Conservation (phyloP, 78 protist genomes). For the Capsaspora owczarzaki region DNA sequence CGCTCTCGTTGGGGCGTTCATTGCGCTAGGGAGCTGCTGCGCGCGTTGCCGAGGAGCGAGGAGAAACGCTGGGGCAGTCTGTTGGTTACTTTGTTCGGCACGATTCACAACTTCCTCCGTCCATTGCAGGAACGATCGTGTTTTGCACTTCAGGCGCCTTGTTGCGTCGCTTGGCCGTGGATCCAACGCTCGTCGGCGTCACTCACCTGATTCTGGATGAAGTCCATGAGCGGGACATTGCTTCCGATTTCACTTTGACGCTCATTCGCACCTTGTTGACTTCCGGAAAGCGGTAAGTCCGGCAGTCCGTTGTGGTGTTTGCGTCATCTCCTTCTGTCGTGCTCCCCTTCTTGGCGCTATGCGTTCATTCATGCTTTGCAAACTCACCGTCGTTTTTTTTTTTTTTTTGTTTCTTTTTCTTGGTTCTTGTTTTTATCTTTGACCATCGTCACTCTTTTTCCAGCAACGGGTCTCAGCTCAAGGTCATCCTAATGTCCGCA, state of each 20-base stretch:
- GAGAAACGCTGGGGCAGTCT: conserved; percentile 31
- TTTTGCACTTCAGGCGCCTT: conserved; percentile 76
- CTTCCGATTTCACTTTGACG: conserved; percentile 64
- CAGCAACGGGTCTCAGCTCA: no score
- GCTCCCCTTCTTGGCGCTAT: no score
- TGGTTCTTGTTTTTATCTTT: no score
- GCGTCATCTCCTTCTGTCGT: no score
- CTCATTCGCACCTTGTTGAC: no score
- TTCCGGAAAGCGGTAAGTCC: no score
- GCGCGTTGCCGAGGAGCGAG: conserved; percentile 72
- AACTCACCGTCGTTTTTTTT: conserved; percentile 35
- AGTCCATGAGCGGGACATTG: conserved; percentile 74
- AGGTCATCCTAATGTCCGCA: not conserved
- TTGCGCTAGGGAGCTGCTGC: conserved; percentile 50
- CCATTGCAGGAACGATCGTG: conserved; percentile 37
- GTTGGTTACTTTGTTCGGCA: conserved; percentile 50
- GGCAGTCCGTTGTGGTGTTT: no score
- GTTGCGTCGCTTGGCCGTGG: conserved; percentile 35
- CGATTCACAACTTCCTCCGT: not conserved
- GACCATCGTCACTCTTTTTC: not conserved
- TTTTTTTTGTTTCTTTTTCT: no score
- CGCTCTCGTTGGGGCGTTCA: no score
- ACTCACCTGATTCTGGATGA: conserved; percentile 55
- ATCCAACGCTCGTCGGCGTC: not conserved
- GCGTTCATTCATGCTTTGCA: no score